Conservation (phyloP, 208 protist genomes). For the Acanthamoeba culbertsoni region DNA sequence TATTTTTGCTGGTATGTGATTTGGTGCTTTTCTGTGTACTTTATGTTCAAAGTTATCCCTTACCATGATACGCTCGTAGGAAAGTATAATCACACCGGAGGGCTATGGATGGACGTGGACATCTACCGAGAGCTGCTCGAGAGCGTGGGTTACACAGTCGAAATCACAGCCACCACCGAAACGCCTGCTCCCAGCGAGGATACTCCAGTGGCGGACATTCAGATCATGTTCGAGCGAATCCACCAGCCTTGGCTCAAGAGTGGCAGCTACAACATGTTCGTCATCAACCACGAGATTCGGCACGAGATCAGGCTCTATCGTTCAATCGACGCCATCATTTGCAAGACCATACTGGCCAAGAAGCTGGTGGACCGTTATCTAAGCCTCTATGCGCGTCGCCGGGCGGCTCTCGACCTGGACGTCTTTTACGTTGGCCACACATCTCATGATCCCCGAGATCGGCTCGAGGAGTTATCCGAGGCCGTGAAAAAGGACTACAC, state of each 20-base stretch:
- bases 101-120: background rate
- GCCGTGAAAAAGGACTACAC: background rate
- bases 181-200: background rate
- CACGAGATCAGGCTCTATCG: constrained; percentile 16
- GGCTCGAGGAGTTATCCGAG: background rate
- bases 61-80: background rate
- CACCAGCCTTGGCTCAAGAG: background rate
- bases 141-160: background rate
- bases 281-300: background rate
- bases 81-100: background rate
- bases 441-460: background rate
- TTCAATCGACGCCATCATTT: background rate
- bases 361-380: background rate
- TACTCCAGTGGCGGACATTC: background rate
- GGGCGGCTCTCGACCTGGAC: background rate
- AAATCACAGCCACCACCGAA: background rate
- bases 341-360: background rate
- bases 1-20: background rate
- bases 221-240: background rate
- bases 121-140: background rate
- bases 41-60: too few species aligned
- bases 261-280: background rate
- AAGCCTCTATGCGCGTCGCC: background rate
- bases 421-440: background rate
- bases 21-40: too few species aligned